Evolutionary conservation across 495 filamentous ascomycete genomes (phyloP).

Genomic region (Xylaria castorea): DNA sequence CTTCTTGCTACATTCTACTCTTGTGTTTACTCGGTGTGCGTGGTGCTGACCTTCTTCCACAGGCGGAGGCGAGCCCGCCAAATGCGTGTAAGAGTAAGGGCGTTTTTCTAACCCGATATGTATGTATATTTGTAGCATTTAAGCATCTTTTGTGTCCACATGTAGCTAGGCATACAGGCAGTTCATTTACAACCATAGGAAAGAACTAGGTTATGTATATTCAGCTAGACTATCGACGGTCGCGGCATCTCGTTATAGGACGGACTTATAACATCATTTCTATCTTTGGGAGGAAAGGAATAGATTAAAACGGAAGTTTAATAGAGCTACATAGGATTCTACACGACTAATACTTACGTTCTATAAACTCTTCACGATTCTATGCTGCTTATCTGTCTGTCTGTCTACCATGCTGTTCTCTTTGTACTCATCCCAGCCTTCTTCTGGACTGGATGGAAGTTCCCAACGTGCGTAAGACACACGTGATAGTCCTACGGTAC

Average conservation of each 20-base stretch:
- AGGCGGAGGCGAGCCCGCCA: conserved; percentile 40
- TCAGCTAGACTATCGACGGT: neutral
- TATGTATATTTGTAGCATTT: conserved; percentile 31
- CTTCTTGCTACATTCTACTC: neutral
- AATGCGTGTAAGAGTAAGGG: conserved; percentile 37
- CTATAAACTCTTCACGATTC: neutral
- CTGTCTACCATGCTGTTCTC: neutral
- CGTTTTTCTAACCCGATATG: neutral
- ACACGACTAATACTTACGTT: neutral
- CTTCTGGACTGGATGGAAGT: neutral
- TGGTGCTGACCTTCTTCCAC: conserved; percentile 11
- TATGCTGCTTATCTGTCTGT: neutral
- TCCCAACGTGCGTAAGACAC: neutral
- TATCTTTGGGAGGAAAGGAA: conserved; percentile 3
- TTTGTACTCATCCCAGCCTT: neutral
- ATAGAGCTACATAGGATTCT: neutral
- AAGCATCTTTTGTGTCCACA: neutral
- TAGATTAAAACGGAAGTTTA: neutral
- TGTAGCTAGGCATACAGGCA: neutral
- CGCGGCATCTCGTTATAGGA: neutral
- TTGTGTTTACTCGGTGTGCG: neutral
- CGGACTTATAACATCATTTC: neutral
- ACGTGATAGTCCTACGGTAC: conserved; percentile 2
- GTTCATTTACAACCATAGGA: neutral
- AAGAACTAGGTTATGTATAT: neutral